Percentiles rank a stretch among this genome's conserved stretches.
Evolutionary conservation across 371 early-diverging fungal species (phyloP).

Genomic region (Mortierella sp.): DNA sequence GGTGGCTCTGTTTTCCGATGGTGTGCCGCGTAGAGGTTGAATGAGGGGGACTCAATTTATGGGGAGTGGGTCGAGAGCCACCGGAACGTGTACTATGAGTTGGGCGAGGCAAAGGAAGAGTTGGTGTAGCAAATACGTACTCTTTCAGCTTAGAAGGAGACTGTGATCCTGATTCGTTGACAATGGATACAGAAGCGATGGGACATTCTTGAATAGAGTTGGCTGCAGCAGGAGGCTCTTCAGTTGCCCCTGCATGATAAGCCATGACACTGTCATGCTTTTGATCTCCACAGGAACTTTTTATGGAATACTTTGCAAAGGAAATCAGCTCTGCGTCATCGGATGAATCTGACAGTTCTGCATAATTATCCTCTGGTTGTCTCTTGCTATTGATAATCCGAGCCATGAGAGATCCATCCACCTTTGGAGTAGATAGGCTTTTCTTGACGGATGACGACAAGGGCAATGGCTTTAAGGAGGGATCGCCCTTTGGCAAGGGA

Average conservation of each 20-base stretch:
- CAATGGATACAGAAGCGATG: not conserved
- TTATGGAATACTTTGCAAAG: not conserved
- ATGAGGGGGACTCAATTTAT: not conserved
- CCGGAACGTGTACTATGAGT: not conserved
- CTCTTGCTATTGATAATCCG: conserved; percentile 28
- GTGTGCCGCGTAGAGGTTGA: not conserved
- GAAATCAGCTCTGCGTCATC: conserved; percentile 10
- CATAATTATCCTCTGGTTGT: not conserved
- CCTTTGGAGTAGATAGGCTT: not conserved
- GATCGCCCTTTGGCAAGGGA: not conserved
- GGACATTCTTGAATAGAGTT: not conserved
- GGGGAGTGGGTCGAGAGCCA: not conserved
- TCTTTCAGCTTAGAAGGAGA: conserved; percentile 2
- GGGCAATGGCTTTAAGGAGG: not conserved
- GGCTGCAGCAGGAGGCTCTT: not conserved
- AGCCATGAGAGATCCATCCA: conserved; percentile 24
- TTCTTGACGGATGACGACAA: not conserved
- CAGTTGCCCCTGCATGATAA: not conserved
- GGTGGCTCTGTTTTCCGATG: conserved; percentile 1
- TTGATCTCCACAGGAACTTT: not conserved
- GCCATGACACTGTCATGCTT: not conserved
- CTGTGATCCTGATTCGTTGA: not conserved
- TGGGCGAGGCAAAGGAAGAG: not conserved
- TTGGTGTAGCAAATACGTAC: conserved; percentile 24
- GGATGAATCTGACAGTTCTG: conserved; percentile 13